Conservation (phyloP, 1,284 basidiomycete genomes). For the Vanrija sp. region DNA sequence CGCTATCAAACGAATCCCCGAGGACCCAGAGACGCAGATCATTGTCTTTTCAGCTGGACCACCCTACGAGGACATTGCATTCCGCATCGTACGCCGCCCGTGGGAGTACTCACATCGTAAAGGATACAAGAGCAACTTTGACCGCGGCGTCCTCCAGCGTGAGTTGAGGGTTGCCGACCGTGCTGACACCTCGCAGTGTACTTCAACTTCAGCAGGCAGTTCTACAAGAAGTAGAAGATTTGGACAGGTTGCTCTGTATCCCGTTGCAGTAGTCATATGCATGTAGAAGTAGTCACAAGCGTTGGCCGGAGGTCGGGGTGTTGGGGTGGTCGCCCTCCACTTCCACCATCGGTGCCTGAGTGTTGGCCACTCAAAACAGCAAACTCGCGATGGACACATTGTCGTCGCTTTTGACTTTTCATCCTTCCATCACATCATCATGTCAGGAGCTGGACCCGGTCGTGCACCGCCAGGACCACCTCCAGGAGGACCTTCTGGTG, state of each 20-base stretch:
- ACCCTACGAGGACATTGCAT: slow-evolving; percentile 98
- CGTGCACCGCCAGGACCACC: slow-evolving; percentile 31
- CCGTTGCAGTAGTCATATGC: background rate
- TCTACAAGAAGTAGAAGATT: slow-evolving; percentile 26
- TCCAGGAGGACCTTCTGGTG: slow-evolving; percentile 23
- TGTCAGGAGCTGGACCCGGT: background rate
- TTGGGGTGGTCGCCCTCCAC: background rate
- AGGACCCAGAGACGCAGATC: slow-evolving; percentile 90
- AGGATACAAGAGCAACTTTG: slow-evolving; percentile 57
- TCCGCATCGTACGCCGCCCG: slow-evolving; percentile 93
- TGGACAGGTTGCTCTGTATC: background rate
- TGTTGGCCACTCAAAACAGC: slow-evolving; percentile 1
- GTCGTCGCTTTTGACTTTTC: background rate
- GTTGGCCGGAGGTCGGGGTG: background rate
- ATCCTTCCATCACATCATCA: background rate
- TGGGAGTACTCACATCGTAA: slow-evolving; percentile 90
- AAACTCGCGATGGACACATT: background rate
- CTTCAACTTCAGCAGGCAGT: slow-evolving; percentile 45
- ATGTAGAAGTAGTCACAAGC: background rate
- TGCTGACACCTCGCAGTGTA: slow-evolving; percentile 33
- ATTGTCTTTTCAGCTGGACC: slow-evolving; percentile 94
- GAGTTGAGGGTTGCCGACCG: slow-evolving; percentile 6
- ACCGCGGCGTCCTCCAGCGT: slow-evolving; percentile 55
- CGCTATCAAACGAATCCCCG: slow-evolving; percentile 83
- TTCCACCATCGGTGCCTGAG: background rate